Evolutionary conservation across 2,329 filamentous ascomycete species (phyloP).

Genomic region (Lecanoromycetidae sp.): DNA sequence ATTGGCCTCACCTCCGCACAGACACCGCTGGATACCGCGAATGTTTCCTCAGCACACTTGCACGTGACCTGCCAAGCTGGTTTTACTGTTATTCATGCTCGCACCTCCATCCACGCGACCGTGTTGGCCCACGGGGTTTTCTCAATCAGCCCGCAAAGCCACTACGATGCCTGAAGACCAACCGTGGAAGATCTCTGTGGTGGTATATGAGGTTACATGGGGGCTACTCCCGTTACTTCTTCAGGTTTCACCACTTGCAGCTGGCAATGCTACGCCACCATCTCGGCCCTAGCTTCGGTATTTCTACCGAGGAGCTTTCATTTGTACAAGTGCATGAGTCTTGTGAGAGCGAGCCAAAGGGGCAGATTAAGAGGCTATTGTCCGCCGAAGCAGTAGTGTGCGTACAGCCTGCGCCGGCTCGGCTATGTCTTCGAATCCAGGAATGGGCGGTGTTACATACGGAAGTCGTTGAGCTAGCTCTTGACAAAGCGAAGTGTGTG

Average conservation of each 20-base stretch:
- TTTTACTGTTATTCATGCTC: conserved; percentile 8
- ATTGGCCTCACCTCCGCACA: not conserved
- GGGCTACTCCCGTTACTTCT: not conserved
- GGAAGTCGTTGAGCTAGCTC: not conserved
- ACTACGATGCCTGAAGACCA: not conserved
- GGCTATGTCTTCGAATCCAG: not conserved
- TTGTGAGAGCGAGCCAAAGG: not conserved
- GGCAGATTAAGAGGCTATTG: not conserved
- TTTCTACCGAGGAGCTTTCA: not conserved
- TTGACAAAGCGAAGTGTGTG: not conserved
- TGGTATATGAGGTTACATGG: not conserved
- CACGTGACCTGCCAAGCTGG: not conserved
- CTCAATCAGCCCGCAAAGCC: not conserved
- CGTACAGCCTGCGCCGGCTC: not conserved
- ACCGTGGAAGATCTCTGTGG: not conserved
- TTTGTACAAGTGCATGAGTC: not conserved
- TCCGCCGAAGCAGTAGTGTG: not conserved
- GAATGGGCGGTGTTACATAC: not conserved
- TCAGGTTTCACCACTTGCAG: conserved; percentile 3
- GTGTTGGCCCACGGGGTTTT: not conserved
- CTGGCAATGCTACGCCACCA: conserved; percentile 2
- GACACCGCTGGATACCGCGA: not conserved
- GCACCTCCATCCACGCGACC: conserved; percentile 1
- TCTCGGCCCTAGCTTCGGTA: not conserved
- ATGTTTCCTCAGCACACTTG: not conserved